Conservation (phyloP, 2,329 filamentous ascomycete genomes). For the Aspergillus chevalieri region DNA sequence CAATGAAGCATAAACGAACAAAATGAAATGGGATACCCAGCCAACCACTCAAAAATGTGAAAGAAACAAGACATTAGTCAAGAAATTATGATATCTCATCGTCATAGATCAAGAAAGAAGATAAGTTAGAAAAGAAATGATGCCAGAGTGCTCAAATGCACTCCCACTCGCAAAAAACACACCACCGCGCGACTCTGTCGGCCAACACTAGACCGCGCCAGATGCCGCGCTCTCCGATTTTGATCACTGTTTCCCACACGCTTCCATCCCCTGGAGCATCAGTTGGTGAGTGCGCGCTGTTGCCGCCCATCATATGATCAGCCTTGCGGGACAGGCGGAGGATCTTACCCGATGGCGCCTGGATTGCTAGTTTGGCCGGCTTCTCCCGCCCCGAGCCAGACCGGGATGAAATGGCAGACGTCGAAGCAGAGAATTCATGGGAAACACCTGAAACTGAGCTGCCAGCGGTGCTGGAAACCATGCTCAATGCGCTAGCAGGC, state of each 20-base stretch:
- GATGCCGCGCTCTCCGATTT: conserved; percentile 57
- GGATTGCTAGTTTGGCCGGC: conserved; percentile 90
- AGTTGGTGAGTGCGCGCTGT: conserved; percentile 26
- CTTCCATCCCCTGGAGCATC: conserved; percentile 46
- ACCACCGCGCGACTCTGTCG: conserved; percentile 61
- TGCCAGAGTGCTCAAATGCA: conserved; percentile 29
- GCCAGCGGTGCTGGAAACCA: conserved; percentile 51
- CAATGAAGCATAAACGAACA: background rate
- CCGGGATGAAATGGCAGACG: conserved; percentile 50
- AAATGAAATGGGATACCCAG: background rate
- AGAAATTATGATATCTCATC: background rate
- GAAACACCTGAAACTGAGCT: conserved; percentile 45
- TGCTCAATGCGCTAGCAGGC: conserved; percentile 55
- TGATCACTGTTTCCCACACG: conserved; percentile 62
- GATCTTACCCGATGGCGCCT: conserved; percentile 91
- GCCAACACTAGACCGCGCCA: conserved; percentile 61
- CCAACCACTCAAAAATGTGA: background rate
- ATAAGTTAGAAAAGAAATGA: conserved; percentile 2
- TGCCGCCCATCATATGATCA: conserved; percentile 38
- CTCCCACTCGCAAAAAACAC: conserved; percentile 64
- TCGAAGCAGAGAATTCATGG: conserved; percentile 37
- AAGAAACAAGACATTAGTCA: background rate
- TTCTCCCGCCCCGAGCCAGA: conserved; percentile 51
- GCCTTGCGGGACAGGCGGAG: conserved; percentile 55
- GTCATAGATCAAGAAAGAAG: background rate